Evolutionary conservation across 352 stramenopile genomes (phyloP), one percentile per base, ranked within the genome.

Genomic region (Pythium inflatum): DNA sequence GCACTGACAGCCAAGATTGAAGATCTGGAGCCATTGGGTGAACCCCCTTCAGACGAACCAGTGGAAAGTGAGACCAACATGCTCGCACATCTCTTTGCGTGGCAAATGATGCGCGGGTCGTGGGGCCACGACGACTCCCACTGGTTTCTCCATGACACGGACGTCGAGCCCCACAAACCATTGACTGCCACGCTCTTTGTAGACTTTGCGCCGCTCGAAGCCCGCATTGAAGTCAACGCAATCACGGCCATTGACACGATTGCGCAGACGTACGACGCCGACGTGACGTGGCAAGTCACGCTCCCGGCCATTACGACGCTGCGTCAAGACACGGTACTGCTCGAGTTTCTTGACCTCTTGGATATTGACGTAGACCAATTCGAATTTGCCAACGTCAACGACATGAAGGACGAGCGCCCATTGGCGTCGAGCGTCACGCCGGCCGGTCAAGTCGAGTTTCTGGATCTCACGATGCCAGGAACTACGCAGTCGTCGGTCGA

Each of bases 121-220:
- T 89, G 78, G 77, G 74, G 77, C 6, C 36, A 36, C 1, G 51
- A 78, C 60, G 63, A 56, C 25, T 76, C 62, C 7, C 81, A 86
- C 60, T 89, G 81, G 79, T 89, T 89, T 50, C 62, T 87, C 43
- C 81, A 77, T 24, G n/a, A n/a, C n/a, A n/a, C n/a, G n/a, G 77
- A 83, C 25, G 46, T 86, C 18, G 74, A 80, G 34, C 69, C 77
- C 81, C 0, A 46, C 45, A 0, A 27, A 62, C 43, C 24, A 41
- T 45, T 70, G 33, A 48, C 62, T 11, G 66, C 41, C 33, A 69
- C 71, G 53, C 56, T 80, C 14, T 71, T 78, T 27, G 71, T 63
- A 16, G 74, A 62, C 2, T 66, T 76, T 24, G 38, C 62, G 6
- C 74, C 74, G 12, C 43, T 76, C 2, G 68, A 74, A 20, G 71